A percentile compares a stretch with the other conserved stretches of the same genome.
Conservation (phyloP, 2,329 filamentous ascomycete species). For the Dactylella cylindrospora region DNA sequence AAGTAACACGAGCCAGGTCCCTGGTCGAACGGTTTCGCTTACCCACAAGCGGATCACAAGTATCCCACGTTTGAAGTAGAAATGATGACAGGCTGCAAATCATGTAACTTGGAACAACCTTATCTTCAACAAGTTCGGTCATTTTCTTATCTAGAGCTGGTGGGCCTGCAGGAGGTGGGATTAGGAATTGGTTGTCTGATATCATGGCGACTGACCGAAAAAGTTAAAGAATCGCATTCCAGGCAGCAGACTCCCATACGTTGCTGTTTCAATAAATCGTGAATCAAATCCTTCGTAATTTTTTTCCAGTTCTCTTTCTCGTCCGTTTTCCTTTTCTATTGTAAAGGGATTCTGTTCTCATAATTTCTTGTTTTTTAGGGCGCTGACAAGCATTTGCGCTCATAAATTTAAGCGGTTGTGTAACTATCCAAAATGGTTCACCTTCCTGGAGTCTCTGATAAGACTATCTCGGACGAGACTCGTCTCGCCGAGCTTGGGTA, state of each 20-base stretch:
- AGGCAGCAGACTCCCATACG: constrained; percentile 8
- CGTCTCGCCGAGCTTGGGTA: constrained; percentile 62
- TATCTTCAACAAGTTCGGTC: constrained; percentile 37
- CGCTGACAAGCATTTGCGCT: constrained; percentile 7
- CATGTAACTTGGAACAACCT: constrained; percentile 9
- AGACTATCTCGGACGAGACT: constrained; percentile 55
- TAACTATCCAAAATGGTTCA: constrained; percentile 26
- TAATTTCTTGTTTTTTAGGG: not conserved
- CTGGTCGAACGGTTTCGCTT: constrained; percentile 21
- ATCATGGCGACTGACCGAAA: constrained; percentile 7
- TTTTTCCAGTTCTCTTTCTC: no score
- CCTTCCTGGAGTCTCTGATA: constrained; percentile 19
- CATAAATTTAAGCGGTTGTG: constrained; percentile 16
- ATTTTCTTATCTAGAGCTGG: constrained; percentile 30
- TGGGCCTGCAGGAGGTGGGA: no score
- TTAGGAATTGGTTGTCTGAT: no score
- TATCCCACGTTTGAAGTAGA: constrained; percentile 15
- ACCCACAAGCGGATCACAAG: constrained; percentile 15
- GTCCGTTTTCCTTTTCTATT: not conserved
- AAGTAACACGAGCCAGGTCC: not conserved
- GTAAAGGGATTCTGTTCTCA: constrained; percentile 19
- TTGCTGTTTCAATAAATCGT: constrained; percentile 9
- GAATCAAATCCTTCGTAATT: constrained; percentile 4
- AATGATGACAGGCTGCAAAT: constrained; percentile 1
- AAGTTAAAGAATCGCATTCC: constrained; percentile 13